phyloP scores from a whole-genome alignment of 2,329 filamentous ascomycete species.

The Ramularia collo-cygni region DNA sequence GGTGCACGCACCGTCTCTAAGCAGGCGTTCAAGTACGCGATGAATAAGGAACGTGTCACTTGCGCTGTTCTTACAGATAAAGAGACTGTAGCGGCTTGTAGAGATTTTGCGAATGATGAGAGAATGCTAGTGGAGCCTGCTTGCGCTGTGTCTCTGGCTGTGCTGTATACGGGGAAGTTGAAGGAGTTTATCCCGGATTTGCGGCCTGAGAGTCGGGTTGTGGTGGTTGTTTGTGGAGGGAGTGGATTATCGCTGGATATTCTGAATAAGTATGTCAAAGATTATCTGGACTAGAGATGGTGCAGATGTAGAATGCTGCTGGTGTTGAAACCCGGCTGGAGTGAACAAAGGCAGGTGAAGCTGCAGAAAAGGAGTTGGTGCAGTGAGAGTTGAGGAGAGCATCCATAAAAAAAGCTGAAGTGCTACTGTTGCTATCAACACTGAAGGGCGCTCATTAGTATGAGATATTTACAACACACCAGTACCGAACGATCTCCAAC shows the following conservation, averaged over 20 bases:
- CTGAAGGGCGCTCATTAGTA: too few relatives aligned
- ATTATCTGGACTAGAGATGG: conserved; percentile 28
- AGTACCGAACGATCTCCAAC: too few relatives aligned
- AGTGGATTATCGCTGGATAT: conserved; percentile 46
- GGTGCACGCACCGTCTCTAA: conserved; percentile 66
- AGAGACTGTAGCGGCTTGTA: conserved; percentile 71
- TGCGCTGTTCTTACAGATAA: conserved; percentile 63
- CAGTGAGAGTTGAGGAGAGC: too few relatives aligned
- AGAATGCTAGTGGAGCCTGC: conserved; percentile 74
- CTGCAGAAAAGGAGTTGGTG: too few relatives aligned
- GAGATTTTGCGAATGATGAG: conserved; percentile 74
- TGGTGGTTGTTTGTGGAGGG: conserved; percentile 74
- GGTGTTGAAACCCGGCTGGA: too few relatives aligned
- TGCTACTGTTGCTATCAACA: too few relatives aligned
- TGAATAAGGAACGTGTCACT: conserved; percentile 42
- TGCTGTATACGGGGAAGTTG: conserved; percentile 58
- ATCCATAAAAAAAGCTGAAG: too few relatives aligned
- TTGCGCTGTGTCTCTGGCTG: conserved; percentile 73
- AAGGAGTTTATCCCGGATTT: conserved; percentile 51
- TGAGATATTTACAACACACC: too few relatives aligned
- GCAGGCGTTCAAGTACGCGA: conserved; percentile 47
- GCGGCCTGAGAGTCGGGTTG: conserved; percentile 62
- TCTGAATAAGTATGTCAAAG: conserved; percentile 41
- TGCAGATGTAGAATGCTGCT: too few relatives aligned
- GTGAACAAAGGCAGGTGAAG: too few relatives aligned